Conservation (phyloP, 108 stramenopile species). For the Seminavis robusta region DNA sequence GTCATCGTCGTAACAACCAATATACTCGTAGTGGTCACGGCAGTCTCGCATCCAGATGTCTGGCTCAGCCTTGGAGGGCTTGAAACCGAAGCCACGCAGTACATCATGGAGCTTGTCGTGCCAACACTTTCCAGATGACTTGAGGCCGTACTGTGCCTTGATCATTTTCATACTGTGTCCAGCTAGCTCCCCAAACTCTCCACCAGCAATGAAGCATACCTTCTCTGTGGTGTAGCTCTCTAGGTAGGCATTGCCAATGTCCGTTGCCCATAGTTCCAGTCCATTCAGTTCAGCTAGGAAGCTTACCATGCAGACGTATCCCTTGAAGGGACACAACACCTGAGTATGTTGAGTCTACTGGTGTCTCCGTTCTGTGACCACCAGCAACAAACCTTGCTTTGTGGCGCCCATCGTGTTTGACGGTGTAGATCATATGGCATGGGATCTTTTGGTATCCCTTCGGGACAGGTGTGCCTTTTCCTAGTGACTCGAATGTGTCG, state of each 20-base stretch:
- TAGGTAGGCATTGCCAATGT: slow-evolving; percentile 23
- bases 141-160: slow-evolving; percentile 34
- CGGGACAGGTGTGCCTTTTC: slow-evolving; percentile 4
- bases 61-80: slow-evolving; percentile 13
- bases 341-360: slow-evolving; percentile 15
- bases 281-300: slow-evolving; percentile 35
- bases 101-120: slow-evolving; percentile 7
- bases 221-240: slow-evolving; percentile 28
- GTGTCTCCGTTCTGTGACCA: slow-evolving; percentile 21
- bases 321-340: slow-evolving; percentile 22
- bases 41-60: slow-evolving; percentile 20
- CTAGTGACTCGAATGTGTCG: slow-evolving; percentile 15
- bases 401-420: slow-evolving; percentile 26
- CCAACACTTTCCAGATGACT: slow-evolving; percentile 2
- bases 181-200: slow-evolving; percentile 30
- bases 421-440: slow-evolving; percentile 14
- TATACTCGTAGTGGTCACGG: slow-evolving; percentile 4
- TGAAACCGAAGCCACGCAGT: slow-evolving; percentile 11
- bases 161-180: slow-evolving; percentile 26
- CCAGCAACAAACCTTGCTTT: slow-evolving; percentile 28
- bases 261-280: slow-evolving; percentile 23
- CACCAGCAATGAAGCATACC: slow-evolving; percentile 35
- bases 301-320: slow-evolving; percentile 6
- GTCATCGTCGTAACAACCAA: slow-evolving; percentile 15
- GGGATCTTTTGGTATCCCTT: slow-evolving; percentile 22